Conservation (phyloP, 768 basidiomycete species). For the Floccularia luteovirens region DNA sequence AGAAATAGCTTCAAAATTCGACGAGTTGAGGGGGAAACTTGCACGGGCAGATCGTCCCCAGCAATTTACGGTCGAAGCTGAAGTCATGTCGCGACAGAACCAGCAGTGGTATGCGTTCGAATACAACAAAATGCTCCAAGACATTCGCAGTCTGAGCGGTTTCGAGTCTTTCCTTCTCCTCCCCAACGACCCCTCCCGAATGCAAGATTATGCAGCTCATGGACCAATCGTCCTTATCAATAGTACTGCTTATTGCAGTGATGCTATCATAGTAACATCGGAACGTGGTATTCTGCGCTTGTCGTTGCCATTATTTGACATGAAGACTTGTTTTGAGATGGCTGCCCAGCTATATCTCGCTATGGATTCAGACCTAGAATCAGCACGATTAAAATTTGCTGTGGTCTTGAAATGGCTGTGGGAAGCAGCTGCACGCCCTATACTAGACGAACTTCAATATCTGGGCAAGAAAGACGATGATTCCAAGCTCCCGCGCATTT, state of each 20-base stretch:
- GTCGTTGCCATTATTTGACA: too few species aligned
- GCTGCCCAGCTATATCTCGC: too few species aligned
- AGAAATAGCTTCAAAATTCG: slow-evolving; percentile 4
- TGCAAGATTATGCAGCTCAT: slow-evolving; percentile 4
- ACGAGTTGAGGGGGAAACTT: slow-evolving; percentile 1
- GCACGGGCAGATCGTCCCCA: background rate
- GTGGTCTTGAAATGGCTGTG: slow-evolving; percentile 8
- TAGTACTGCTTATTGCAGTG: slow-evolving; percentile 10
- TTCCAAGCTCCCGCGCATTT: slow-evolving; percentile 7
- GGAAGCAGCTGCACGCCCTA: slow-evolving; percentile 9
- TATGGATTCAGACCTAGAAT: too few species aligned
- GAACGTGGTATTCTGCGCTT: slow-evolving; percentile 3
- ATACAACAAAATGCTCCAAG: background rate
- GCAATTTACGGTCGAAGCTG: background rate
- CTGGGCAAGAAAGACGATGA: slow-evolving; percentile 1
- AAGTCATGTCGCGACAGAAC: background rate
- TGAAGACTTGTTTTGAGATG: too few species aligned
- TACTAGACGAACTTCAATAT: slow-evolving; percentile 9
- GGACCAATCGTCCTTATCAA: too few species aligned
- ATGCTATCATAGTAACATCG: slow-evolving; percentile 9
- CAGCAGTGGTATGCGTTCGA: background rate
- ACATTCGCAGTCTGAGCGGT: slow-evolving; percentile 4
- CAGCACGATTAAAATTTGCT: too few species aligned
- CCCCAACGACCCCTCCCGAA: background rate
- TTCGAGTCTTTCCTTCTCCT: slow-evolving; percentile 10